Base-by-base conservation (phyloP, 1,284 basidiomycete species). In the Meira miltonrushii region DNA sequence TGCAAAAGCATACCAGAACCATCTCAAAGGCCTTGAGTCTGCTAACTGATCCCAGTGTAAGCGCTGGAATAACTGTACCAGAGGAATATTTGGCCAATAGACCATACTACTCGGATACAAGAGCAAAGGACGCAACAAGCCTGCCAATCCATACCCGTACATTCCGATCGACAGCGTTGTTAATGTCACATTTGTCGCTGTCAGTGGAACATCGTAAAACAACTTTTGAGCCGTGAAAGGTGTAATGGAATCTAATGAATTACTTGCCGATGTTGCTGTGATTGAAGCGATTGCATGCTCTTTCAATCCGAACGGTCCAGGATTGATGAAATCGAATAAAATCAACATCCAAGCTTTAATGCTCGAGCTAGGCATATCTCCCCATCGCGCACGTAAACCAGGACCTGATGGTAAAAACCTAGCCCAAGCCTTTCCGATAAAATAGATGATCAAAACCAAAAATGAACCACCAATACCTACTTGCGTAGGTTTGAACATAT, bases 91-190 rank as follows among this genome's bases (percentile, higher is more conserved):
- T 21, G 43, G 50, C 71, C 69, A 74, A 59, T 64, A 78, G 15
- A 66, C 85, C 82, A 81, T 54, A 54, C 60, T 60, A 9, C 60
- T 40, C 1, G 69, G 69, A 19, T 65, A 67, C 1, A 71, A 62
- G 9, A 59, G 55, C 37, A 67, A 48, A 11, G 62, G 57, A 9
- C 67, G 51, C 12, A 67, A 51, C 2, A 69, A 21, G 0, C 63
- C 59, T 28, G 85, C 82, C 1, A 87, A 77, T 8, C 85, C 85
- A 66, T 85, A 86, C 78, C 86, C 86, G 68, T 87, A 86, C 63
- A 84, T 83, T 1, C 84, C 83, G 1, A 86, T 86, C 0, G 85
- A 86, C 73, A 87, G 84, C 0, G 84, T 86, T 0, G 84, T 83
- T 7, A 87, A 81, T 19, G 87, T 79, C 2, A 85, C 85, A 0